A percentile compares a stretch with the other conserved stretches of the same genome.
These are phyloP conservation scores for Pholiota microspora DNA, from an alignment of 768 basidiomycete genomes.

Conservation along the genomic window DNA sequence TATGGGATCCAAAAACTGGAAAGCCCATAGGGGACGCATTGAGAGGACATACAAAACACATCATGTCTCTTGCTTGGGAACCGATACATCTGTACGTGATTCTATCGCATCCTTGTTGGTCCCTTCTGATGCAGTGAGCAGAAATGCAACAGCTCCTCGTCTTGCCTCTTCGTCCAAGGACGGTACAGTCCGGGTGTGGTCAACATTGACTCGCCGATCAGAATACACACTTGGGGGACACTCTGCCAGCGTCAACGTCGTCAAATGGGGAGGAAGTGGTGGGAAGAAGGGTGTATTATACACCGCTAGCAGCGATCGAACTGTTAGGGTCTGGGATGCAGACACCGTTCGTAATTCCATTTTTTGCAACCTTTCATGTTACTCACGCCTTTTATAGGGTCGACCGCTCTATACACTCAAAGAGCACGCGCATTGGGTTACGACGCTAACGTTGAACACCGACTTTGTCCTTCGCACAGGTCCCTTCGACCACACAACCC, in stretches of 20 bases:
- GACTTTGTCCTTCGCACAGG: slow-evolving; percentile 95
- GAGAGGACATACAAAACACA: slow-evolving; percentile 95
- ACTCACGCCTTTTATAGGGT: slow-evolving; percentile 47
- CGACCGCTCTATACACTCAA: slow-evolving; percentile 81
- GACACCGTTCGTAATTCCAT: slow-evolving; percentile 46
- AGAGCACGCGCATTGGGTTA: slow-evolving; percentile 99
- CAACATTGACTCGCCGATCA: slow-evolving; percentile 60
- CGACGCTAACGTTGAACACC: slow-evolving; percentile 91
- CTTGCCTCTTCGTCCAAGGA: slow-evolving; percentile 96
- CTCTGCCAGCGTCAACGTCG: slow-evolving; percentile 90
- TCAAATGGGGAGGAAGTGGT: slow-evolving; percentile 93
- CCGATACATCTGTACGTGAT: slow-evolving; percentile 82
- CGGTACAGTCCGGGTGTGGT: slow-evolving; percentile 95
- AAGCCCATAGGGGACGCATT: slow-evolving; percentile 86
- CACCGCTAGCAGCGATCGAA: slow-evolving; percentile 93
- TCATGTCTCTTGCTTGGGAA: slow-evolving; percentile 94
- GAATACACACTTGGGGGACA: slow-evolving; percentile 93
- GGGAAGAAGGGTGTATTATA: slow-evolving; percentile 73
- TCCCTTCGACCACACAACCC: slow-evolving; percentile 87
- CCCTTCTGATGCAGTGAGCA: slow-evolving; percentile 25
- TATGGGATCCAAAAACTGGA: slow-evolving; percentile 95
- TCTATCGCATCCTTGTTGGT: no score
- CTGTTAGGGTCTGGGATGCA: slow-evolving; percentile 93
- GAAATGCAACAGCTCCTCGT: slow-evolving; percentile 76
- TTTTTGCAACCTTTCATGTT: background rate